These are phyloP conservation scores for Cyclotella baltica DNA, from an alignment of 108 stramenopile species.

Conservation along the genomic window DNA sequence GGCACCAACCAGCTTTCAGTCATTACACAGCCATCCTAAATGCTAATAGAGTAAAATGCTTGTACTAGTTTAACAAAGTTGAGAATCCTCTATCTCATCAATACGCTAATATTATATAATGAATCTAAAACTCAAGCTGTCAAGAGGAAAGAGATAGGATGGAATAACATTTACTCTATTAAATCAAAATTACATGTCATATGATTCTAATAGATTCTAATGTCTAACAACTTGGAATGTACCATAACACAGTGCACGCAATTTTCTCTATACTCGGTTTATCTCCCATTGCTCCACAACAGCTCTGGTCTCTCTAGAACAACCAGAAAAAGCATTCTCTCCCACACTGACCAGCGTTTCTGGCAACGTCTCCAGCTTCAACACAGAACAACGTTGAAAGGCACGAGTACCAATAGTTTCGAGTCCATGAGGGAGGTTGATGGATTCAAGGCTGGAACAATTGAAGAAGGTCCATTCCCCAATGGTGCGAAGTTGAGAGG, in stretches of 20 bases:
- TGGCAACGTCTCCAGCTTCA: slow-evolving; percentile 37
- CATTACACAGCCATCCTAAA: too few species aligned
- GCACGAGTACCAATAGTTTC: slow-evolving; percentile 42
- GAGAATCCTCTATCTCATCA: too few species aligned
- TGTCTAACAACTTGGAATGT: too few species aligned
- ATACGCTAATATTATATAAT: neutral
- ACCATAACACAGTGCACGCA: too few species aligned
- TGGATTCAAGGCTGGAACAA: slow-evolving; percentile 38
- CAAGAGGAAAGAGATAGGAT: neutral
- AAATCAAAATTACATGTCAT: neutral
- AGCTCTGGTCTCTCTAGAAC: slow-evolving; percentile 31
- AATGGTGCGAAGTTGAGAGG: slow-evolving; percentile 29
- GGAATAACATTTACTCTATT: neutral
- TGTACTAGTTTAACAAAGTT: too few species aligned
- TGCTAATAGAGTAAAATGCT: too few species aligned
- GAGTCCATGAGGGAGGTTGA: slow-evolving; percentile 37
- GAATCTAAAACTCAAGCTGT: neutral
- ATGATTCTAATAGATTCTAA: neutral
- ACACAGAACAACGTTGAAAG: slow-evolving; percentile 51
- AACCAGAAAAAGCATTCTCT: slow-evolving; percentile 54
- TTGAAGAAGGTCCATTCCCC: slow-evolving; percentile 53
- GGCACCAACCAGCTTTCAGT: too few species aligned
- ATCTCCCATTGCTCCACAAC: slow-evolving; percentile 30
- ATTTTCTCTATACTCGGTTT: neutral
- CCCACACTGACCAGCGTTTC: slow-evolving; percentile 46